A percentile compares a stretch with the other conserved stretches of the same genome.
Evolutionary conservation across 148 eudicot species (phyloP).

Genomic region (Camellia lanceoleosa): DNA sequence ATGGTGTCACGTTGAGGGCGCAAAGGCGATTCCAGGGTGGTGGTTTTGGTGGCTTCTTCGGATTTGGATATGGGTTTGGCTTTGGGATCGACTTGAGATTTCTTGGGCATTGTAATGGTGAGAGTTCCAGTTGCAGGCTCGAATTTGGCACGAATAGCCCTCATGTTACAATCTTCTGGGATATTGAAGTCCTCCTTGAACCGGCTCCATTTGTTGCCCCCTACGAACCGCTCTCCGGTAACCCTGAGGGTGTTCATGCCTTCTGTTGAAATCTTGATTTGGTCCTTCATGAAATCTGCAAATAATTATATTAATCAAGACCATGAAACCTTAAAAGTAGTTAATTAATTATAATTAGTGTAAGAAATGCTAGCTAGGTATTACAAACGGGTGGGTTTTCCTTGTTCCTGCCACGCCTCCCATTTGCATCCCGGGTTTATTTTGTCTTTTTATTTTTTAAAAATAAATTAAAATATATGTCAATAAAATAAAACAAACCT

Average conservation of each 20-base stretch:
- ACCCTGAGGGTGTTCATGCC: conserved; percentile 40
- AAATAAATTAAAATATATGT: too few relatives aligned
- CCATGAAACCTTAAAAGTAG: too few relatives aligned
- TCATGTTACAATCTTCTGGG: conserved; percentile 46
- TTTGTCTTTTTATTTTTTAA: too few relatives aligned
- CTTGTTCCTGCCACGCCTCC: too few relatives aligned
- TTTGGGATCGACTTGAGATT: background rate
- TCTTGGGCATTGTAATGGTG: conserved; percentile 49
- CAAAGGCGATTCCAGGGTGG: too few relatives aligned
- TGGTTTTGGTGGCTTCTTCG: conserved; percentile 17
- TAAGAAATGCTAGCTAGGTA: background rate
- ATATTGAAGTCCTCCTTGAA: conserved; percentile 48
- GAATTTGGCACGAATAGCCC: conserved; percentile 52
- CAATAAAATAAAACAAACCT: too few relatives aligned
- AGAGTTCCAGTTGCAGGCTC: conserved; percentile 39
- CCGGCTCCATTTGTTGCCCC: conserved; percentile 48
- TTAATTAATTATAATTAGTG: too few relatives aligned
- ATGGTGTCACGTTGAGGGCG: too few relatives aligned
- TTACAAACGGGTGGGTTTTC: too few relatives aligned
- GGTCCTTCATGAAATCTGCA: conserved; percentile 57
- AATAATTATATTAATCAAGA: too few relatives aligned
- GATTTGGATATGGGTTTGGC: background rate
- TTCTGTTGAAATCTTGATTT: conserved; percentile 47
- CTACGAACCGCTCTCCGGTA: conserved; percentile 49
- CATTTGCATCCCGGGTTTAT: too few relatives aligned